Conservation (phyloP, 441 rosid genomes). For the Brassica balearica region DNA sequence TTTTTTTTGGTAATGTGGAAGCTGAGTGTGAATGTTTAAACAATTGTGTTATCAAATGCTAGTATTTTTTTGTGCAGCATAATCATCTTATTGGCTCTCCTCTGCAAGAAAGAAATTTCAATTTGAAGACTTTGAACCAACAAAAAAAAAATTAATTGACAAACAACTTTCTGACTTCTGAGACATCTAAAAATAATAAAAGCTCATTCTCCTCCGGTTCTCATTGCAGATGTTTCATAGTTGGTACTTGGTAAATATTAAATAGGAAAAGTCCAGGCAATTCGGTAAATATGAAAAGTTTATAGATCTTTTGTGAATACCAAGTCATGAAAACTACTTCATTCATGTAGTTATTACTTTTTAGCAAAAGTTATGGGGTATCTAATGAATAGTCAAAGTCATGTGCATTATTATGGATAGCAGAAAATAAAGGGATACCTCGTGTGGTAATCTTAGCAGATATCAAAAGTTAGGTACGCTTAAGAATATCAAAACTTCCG, state of each 20-base stretch:
- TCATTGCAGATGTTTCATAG: background rate
- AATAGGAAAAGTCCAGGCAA: background rate
- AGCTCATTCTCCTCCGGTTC: background rate
- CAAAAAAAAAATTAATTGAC: background rate
- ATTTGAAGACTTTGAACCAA: background rate
- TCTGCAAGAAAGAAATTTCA: background rate
- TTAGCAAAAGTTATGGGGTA: background rate
- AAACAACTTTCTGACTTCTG: background rate
- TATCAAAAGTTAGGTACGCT: background rate
- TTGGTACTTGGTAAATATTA: background rate
- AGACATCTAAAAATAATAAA: background rate
- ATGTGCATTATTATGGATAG: background rate
- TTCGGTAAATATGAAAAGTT: background rate
- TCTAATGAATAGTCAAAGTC: background rate
- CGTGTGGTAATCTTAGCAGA: background rate
- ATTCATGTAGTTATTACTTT: background rate
- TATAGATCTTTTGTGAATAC: background rate
- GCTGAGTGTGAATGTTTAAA: constrained; percentile 11
- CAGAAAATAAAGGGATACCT: background rate
- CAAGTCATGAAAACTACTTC: background rate
- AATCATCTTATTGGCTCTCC: background rate
- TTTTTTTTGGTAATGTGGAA: background rate
- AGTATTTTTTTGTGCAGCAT: constrained; percentile 10
- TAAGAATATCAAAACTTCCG: background rate
- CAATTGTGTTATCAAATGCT: constrained; percentile 3